Base-by-base conservation (phyloP, 805 yeast genomes). In the Pichia nakasei region DNA sequence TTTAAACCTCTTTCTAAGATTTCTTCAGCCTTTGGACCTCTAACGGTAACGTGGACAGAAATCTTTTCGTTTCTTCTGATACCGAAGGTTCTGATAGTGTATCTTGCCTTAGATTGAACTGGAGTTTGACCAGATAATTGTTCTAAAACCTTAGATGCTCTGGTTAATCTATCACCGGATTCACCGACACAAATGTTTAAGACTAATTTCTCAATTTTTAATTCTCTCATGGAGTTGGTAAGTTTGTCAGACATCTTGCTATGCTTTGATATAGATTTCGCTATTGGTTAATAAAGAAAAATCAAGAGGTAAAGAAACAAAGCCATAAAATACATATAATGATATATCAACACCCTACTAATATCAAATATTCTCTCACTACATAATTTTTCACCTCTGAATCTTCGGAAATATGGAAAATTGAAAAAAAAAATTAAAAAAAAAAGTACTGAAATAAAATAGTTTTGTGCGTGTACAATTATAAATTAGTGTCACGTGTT, bases 71-170 rank as follows among this genome's bases (percentile, higher is more conserved):
- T 93, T 86, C 98, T 87, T 83, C 98, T 89, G 82, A 93, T 93
- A 83, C 97, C 96, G 76, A 93, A 93, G 56, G 97, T 85, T 85
- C 98, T 88, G 67, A 93, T 97, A 59, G 98, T 93, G 87, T 93
- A 93, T 80, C 98, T 86, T 66, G 98, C 98, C 84, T 93, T 93
- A 65, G 97, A 89, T 75, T 86, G 96, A 64, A 93, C 98, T 72
- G 98, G 98, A 66, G 98, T 93, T 80, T 93, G 98, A 89, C 98
- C 98, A 63, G 97, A 91, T 66, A 93, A 85, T 80, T 93, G 98
- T 80, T 93, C 98, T 70, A 93, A 82, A 67, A 93, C 98, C 82
- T 93, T 93, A 70, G 98, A 93, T 65, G 98, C 98, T 85, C 98
- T 91, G 80, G 98, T 93, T 74, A 93, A 87, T 84, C 97, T 85